Percentiles rank a stretch among this genome's conserved stretches.
phyloP scores from a whole-genome alignment of 495 filamentous ascomycete genomes.

The Neurospora sp. region DNA sequence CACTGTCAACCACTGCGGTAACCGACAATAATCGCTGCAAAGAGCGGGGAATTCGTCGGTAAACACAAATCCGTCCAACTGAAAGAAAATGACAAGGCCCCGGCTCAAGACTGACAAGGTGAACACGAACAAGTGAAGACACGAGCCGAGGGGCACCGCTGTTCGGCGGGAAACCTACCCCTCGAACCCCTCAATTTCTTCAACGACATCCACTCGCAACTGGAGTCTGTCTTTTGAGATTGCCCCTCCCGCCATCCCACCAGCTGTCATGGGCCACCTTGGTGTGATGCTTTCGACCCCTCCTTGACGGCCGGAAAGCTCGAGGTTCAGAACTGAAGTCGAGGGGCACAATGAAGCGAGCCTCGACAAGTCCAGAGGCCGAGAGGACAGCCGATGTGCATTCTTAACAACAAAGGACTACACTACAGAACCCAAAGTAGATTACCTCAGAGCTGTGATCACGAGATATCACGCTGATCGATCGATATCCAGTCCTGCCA shows the following conservation, averaged over 20 bases:
- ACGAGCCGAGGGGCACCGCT: not conserved
- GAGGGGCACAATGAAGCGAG: not conserved
- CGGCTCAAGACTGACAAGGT: not conserved
- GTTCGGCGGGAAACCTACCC: not conserved
- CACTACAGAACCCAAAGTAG: not conserved
- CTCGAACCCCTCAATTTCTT: not conserved
- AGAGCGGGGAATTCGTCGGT: not conserved
- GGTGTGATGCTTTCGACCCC: not conserved
- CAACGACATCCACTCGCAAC: not conserved
- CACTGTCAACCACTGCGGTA: not conserved
- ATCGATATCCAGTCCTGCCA: not conserved
- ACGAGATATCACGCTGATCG: slow-evolving; percentile 1
- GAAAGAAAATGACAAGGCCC: not conserved
- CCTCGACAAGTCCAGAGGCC: not conserved
- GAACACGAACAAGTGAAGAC: not conserved
- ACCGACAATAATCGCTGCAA: not conserved
- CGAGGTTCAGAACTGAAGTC: not conserved
- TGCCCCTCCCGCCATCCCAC: not conserved
- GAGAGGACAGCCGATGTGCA: not conserved
- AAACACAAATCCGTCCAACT: not conserved
- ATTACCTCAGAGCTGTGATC: not conserved
- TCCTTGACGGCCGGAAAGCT: not conserved
- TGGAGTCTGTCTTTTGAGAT: not conserved
- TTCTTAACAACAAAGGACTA: not conserved
- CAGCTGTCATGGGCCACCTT: not conserved